These are phyloP conservation scores for Fusarium nurragi DNA, from an alignment of 2,329 filamentous ascomycete species.

Conservation along the genomic window DNA sequence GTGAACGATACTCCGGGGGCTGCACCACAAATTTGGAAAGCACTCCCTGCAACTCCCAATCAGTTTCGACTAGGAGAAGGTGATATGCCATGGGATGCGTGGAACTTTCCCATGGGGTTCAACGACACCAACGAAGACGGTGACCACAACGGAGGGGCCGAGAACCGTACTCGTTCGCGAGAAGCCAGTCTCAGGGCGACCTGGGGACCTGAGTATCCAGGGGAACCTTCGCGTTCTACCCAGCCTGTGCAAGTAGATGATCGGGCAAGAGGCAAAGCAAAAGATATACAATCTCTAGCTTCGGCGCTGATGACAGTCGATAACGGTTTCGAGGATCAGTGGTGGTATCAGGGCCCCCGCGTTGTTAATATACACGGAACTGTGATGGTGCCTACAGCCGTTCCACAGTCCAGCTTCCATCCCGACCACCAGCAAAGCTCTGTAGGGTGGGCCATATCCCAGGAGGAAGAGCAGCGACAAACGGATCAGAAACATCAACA, in stretches of 20 bases:
- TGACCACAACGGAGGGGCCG: background rate
- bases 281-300: conserved; percentile 60
- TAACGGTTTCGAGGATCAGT: conserved; percentile 67
- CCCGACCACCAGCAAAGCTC: conserved; percentile 23
- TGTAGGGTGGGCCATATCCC: conserved; percentile 32
- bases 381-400: conserved; percentile 29
- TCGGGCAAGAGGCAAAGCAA: conserved; percentile 32
- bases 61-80: conserved; percentile 56
- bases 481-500: conserved; percentile 7
- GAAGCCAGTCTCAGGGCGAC: conserved; percentile 32
- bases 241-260: conserved; percentile 46
- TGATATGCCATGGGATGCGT: conserved; percentile 58
- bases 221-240: conserved; percentile 4
- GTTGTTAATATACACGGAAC: conserved; percentile 40
- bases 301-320: conserved; percentile 66
- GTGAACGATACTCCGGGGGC: conserved; percentile 36
- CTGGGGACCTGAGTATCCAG: conserved; percentile 31
- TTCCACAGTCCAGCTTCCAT: conserved; percentile 22
- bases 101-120: conserved; percentile 40
- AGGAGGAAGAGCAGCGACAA: conserved; percentile 10
- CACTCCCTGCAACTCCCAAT: conserved; percentile 53
- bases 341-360: conserved; percentile 62
- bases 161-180: conserved; percentile 4
- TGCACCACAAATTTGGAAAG: conserved; percentile 52
- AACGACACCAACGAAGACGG: conserved; percentile 23